These are phyloP conservation scores for Mortierella polycephala DNA, from an alignment of 371 early-diverging fungal genomes.

Conservation along the genomic window DNA sequence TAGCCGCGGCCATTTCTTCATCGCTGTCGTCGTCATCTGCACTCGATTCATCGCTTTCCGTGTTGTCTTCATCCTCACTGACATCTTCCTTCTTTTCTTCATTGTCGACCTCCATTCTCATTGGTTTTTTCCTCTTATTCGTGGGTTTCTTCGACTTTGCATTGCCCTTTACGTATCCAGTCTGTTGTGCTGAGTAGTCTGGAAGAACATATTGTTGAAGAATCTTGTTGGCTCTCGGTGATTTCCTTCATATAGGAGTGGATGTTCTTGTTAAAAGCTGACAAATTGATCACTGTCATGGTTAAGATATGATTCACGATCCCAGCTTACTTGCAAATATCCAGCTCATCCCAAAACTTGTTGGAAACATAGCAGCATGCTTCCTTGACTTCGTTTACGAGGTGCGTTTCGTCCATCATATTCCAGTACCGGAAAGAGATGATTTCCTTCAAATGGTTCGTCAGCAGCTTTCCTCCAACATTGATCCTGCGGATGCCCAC, in stretches of 20 bases:
- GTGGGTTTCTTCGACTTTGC: conserved; percentile 1
- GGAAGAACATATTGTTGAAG: conserved; percentile 85
- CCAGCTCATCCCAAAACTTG: conserved; percentile 73
- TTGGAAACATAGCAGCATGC: conserved; percentile 82
- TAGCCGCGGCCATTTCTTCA: conserved; percentile 26
- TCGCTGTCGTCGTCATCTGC: conserved; percentile 29
- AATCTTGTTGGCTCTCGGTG: conserved; percentile 60
- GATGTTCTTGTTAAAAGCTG: neutral
- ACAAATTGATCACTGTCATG: too few species aligned
- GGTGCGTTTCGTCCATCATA: conserved; percentile 92
- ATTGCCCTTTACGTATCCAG: conserved; percentile 68
- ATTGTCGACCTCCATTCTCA: conserved; percentile 7
- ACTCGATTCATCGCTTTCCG: conserved; percentile 21
- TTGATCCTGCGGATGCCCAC: conserved; percentile 75
- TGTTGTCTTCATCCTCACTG: conserved; percentile 33
- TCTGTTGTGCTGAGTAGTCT: conserved; percentile 70
- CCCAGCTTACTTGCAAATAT: conserved; percentile 64
- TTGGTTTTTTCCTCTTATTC: conserved; percentile 12
- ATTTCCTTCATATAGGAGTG: conserved; percentile 41
- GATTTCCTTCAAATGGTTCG: conserved; percentile 89
- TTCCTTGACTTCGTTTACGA: conserved; percentile 87
- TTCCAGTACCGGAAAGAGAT: conserved; percentile 91
- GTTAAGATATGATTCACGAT: too few species aligned
- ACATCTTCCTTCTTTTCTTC: conserved; percentile 26
- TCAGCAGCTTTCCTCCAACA: conserved; percentile 87